These are phyloP conservation scores for Rhizopus sp. DNA, from an alignment of 371 early-diverging fungal genomes.

Conservation along the genomic window DNA sequence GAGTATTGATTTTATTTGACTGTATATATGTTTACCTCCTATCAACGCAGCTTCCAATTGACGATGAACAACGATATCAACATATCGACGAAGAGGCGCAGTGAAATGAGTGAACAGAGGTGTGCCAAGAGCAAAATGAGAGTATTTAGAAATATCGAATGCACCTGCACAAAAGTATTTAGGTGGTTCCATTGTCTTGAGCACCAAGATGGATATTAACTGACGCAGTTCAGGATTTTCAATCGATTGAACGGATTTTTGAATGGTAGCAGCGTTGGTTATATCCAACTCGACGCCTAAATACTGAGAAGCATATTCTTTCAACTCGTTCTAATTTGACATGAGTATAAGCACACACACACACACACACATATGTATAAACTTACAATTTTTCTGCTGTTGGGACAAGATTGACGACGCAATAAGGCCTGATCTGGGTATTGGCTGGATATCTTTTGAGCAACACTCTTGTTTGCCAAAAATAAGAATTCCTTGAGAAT, in stretches of 20 bases:
- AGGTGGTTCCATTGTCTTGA: constrained; percentile 81
- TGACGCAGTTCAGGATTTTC: constrained; percentile 47
- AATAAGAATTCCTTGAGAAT: constrained; percentile 96
- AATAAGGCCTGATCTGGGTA: constrained; percentile 90
- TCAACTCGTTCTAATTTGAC: constrained; percentile 31
- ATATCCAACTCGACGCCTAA: constrained; percentile 56
- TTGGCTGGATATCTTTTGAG: constrained; percentile 77
- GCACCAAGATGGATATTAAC: constrained; percentile 63
- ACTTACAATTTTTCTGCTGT: constrained; percentile 58
- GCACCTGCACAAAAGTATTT: constrained; percentile 88
- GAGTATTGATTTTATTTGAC: background rate
- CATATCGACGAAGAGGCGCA: constrained; percentile 93
- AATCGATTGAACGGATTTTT: constrained; percentile 70
- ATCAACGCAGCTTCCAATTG: constrained; percentile 46
- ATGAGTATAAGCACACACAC: background rate
- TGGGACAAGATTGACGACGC: constrained; percentile 75
- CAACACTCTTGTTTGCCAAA: constrained; percentile 91
- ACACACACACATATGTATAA: background rate
- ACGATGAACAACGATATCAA: constrained; percentile 96
- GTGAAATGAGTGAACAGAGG: constrained; percentile 90
- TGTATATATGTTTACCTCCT: constrained; percentile 11
- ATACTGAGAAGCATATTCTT: constrained; percentile 46
- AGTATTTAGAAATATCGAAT: constrained; percentile 61
- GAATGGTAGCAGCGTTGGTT: constrained; percentile 55
- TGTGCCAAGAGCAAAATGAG: constrained; percentile 78